phyloP scores from a whole-genome alignment of 2,329 filamentous ascomycete species.

The Zymoseptoria tritici region DNA sequence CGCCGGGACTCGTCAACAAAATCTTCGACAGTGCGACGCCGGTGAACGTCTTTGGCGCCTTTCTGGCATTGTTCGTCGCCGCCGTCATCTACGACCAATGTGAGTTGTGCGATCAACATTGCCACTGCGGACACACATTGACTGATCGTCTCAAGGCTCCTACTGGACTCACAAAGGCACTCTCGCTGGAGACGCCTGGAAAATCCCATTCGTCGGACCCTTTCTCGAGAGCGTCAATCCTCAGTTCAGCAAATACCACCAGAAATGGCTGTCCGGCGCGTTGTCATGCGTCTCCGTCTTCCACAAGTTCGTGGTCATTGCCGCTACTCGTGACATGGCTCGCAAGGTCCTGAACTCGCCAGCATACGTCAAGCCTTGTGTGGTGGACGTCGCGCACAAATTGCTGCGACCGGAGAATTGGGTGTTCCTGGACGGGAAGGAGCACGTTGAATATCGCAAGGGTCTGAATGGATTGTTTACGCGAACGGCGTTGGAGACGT shows the following conservation, averaged over 20 bases:
- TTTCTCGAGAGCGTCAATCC: slow-evolving; percentile 89
- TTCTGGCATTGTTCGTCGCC: slow-evolving; percentile 62
- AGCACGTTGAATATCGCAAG: slow-evolving; percentile 94
- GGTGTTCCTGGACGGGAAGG: slow-evolving; percentile 94
- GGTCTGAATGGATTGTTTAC: slow-evolving; percentile 93
- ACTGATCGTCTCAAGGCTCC: slow-evolving; percentile 31
- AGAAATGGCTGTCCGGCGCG: slow-evolving; percentile 84
- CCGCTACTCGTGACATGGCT: slow-evolving; percentile 87
- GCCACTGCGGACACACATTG: slow-evolving; percentile 5
- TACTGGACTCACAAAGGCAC: slow-evolving; percentile 42
- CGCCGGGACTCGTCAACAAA: slow-evolving; percentile 45
- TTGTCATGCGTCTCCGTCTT: slow-evolving; percentile 97
- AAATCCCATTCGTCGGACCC: slow-evolving; percentile 63
- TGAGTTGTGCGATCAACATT: slow-evolving; percentile 43
- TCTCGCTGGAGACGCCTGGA: slow-evolving; percentile 41
- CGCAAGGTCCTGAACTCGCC: slow-evolving; percentile 97
- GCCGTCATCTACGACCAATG: slow-evolving; percentile 84
- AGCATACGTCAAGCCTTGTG: slow-evolving; percentile 84
- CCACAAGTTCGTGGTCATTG: slow-evolving; percentile 99
- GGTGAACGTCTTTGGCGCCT: slow-evolving; percentile 54
- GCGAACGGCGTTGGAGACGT: slow-evolving; percentile 74
- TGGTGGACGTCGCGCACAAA: slow-evolving; percentile 90
- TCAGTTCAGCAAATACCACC: slow-evolving; percentile 83
- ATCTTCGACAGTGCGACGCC: slow-evolving; percentile 46
- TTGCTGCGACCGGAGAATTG: slow-evolving; percentile 87